phyloP scores from a whole-genome alignment of 208 protist genomes.

The Leishmania amazonensis region DNA sequence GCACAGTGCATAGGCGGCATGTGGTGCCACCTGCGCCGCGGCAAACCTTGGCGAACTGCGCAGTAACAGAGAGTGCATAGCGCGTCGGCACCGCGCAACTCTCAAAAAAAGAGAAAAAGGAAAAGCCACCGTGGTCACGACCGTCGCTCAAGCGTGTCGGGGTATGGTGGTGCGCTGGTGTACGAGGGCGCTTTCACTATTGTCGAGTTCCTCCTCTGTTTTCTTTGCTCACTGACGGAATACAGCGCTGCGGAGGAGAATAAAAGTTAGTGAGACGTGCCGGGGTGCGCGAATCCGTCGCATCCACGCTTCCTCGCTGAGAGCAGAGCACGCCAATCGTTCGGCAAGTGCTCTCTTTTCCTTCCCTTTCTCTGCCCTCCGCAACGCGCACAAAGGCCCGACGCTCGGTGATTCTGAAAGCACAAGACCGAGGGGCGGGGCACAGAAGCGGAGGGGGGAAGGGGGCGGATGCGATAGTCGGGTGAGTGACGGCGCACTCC shows the following conservation, averaged over 20 bases:
- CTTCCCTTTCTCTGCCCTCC: neutral
- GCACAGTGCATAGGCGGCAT: neutral
- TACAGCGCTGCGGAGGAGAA: neutral
- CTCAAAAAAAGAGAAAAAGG: neutral
- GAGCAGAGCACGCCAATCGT: neutral
- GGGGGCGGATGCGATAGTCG: neutral
- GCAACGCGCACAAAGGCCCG: neutral
- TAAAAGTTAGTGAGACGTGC: neutral
- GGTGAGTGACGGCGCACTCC: neutral
- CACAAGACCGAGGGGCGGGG: neutral
- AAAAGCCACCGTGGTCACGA: neutral
- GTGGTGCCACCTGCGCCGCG: neutral
- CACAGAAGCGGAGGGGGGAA: neutral
- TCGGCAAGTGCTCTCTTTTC: neutral
- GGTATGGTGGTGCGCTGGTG: neutral
- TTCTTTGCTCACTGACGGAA: neutral
- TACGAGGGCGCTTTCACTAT: neutral
- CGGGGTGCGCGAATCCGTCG: neutral
- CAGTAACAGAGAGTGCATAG: constrained; percentile 4
- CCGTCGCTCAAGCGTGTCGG: neutral
- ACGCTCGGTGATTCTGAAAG: neutral
- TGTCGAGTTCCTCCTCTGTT: neutral
- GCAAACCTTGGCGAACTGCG: neutral
- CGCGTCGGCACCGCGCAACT: too few species aligned
- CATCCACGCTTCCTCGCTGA: neutral